Evolutionary conservation across 2,329 filamentous ascomycete species (phyloP).

Genomic region (Scedosporium apiospermum): DNA sequence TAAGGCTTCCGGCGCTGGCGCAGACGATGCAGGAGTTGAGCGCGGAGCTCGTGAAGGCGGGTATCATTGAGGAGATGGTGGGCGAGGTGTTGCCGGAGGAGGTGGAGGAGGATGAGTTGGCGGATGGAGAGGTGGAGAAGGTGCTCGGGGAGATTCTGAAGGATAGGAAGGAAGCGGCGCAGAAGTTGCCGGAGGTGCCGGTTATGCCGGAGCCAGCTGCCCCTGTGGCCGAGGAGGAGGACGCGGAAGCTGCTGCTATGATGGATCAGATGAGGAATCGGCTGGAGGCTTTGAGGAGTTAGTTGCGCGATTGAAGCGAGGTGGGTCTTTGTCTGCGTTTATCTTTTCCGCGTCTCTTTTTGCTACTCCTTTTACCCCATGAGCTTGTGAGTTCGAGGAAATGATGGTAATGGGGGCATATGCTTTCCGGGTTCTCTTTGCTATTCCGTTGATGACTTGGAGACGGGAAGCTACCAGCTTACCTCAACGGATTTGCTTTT

Average conservation of each 20-base stretch:
- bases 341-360: too few species aligned
- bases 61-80: constrained; percentile 97
- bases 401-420: too few species aligned
- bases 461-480: too few species aligned
- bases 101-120: constrained; percentile 63
- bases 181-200: constrained; percentile 43
- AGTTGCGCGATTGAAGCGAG: constrained; percentile 9
- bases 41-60: constrained; percentile 83
- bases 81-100: constrained; percentile 76
- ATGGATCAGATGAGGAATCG: constrained; percentile 90
- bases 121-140: constrained; percentile 78
- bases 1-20: constrained; percentile 67
- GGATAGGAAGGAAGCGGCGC: constrained; percentile 47
- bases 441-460: too few species aligned
- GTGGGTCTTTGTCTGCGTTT: too few species aligned
- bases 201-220: constrained; percentile 38
- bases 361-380: too few species aligned
- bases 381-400: too few species aligned
- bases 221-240: constrained; percentile 52
- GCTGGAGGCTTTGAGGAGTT: constrained; percentile 85
- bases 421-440: too few species aligned
- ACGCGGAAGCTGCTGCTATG: constrained; percentile 81
- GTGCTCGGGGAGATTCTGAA: constrained; percentile 85
- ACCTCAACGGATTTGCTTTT: not conserved
- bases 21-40: constrained; percentile 83